These are phyloP conservation scores for Neurospora sp. DNA, from an alignment of 495 filamentous ascomycete genomes.

Conservation along the genomic window DNA sequence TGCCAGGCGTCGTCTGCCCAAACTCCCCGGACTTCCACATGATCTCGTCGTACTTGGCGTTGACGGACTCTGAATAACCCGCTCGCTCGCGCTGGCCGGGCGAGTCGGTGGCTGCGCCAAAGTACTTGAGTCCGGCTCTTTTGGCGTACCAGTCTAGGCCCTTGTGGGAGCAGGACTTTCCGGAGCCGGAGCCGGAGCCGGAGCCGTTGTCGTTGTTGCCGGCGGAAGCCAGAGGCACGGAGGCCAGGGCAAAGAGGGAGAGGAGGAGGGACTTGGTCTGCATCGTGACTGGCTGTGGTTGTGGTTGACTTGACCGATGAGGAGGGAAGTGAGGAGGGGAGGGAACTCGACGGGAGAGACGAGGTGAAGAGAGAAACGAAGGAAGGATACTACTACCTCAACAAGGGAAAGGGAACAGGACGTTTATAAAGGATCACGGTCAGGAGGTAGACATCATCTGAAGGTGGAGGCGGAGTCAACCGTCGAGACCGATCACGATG, in stretches of 20 bases:
- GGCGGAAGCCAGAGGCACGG: slow-evolving; percentile 5
- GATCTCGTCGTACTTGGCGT: slow-evolving; percentile 23
- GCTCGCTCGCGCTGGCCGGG: slow-evolving; percentile 26
- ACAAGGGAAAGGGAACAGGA: background rate
- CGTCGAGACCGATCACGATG: background rate
- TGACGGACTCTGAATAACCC: slow-evolving; percentile 10
- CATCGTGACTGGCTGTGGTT: background rate
- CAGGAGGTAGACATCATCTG: background rate
- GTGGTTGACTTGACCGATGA: background rate
- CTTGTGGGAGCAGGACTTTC: background rate
- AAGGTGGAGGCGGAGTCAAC: background rate
- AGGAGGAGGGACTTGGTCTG: slow-evolving; percentile 1
- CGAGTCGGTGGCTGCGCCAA: slow-evolving; percentile 41
- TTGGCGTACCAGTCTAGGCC: slow-evolving; percentile 25
- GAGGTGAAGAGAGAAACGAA: background rate
- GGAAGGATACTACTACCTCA: background rate
- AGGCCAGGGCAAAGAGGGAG: slow-evolving; percentile 8
- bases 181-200: background rate
- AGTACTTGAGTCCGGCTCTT: slow-evolving; percentile 34
- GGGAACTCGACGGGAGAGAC: background rate
- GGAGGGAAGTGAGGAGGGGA: background rate
- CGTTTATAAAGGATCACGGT: background rate
- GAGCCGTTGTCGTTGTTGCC: background rate
- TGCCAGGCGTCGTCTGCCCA: slow-evolving; percentile 42
- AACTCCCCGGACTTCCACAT: slow-evolving; percentile 34